Conservation (phyloP, 2,329 filamentous ascomycete genomes). For the Periconia macrospinosa region DNA sequence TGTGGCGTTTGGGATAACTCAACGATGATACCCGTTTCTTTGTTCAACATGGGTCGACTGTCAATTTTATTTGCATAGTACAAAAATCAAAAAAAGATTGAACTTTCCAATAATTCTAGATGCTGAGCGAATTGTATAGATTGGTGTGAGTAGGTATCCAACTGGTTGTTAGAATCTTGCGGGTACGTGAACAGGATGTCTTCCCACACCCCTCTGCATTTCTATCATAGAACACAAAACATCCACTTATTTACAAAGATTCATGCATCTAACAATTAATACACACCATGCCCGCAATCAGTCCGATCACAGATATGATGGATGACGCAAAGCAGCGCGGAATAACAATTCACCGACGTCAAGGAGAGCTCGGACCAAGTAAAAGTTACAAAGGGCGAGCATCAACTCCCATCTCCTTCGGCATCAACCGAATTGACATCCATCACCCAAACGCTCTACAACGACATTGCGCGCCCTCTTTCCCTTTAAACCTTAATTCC, state of each 20-base stretch:
- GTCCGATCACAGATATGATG: too few species aligned
- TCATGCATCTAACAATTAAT: too few species aligned
- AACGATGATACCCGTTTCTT: constrained; percentile 42
- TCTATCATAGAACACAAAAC: too few species aligned
- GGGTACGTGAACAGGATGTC: too few species aligned
- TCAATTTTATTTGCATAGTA: neutral
- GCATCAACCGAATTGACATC: neutral
- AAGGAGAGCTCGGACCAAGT: neutral
- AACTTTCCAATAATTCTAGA: too few species aligned
- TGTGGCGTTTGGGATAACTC: constrained; percentile 32
- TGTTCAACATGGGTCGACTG: constrained; percentile 28
- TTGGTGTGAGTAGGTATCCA: too few species aligned
- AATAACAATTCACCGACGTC: neutral
- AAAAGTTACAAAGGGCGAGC: neutral
- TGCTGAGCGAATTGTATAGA: too few species aligned
- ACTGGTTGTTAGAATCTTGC: too few species aligned
- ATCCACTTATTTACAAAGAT: too few species aligned
- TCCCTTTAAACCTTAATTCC: neutral
- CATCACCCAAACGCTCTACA: neutral
- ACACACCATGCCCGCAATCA: too few species aligned
- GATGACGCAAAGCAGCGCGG: neutral
- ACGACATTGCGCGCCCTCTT: neutral
- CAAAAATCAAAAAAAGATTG: neutral
- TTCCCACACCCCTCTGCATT: too few species aligned
- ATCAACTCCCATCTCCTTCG: neutral